These are phyloP conservation scores for Ustilago esculenta DNA, from an alignment of 1,284 basidiomycete species.

Conservation along the genomic window DNA sequence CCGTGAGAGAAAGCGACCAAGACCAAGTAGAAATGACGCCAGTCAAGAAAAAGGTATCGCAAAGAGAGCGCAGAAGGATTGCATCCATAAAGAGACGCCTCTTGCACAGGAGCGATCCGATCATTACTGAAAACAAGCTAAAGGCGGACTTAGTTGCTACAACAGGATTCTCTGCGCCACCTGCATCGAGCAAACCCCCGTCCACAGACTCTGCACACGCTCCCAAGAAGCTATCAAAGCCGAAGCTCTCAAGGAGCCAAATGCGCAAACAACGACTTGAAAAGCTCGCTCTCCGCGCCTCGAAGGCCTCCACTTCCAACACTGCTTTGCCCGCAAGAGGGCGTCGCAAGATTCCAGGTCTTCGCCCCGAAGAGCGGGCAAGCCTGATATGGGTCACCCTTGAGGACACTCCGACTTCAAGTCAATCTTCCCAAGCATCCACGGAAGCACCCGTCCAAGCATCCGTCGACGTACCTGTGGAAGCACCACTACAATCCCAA, in stretches of 20 bases:
- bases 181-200: background rate
- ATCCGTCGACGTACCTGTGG: no score
- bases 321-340: background rate
- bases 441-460: no score
- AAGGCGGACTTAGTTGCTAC: no score
- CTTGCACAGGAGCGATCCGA: background rate
- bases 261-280: background rate
- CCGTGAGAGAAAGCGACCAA: no score
- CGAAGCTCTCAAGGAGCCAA: slow-evolving; percentile 5
- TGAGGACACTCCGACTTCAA: no score
- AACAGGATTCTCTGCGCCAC: no score
- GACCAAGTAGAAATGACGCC: background rate
- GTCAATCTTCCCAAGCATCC: no score
- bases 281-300: background rate
- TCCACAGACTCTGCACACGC: background rate
- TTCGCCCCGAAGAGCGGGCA: no score
- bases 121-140: no score
- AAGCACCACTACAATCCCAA: no score
- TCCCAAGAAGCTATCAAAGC: background rate
- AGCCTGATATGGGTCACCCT: no score
- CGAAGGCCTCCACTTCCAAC: background rate
- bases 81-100: slow-evolving; percentile 20
- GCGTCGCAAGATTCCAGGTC: no score
- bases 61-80: slow-evolving; percentile 19
- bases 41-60: slow-evolving; percentile 10